These are phyloP conservation scores for Candida stauntonica DNA, from an alignment of 805 yeast species.

Conservation along the genomic window DNA sequence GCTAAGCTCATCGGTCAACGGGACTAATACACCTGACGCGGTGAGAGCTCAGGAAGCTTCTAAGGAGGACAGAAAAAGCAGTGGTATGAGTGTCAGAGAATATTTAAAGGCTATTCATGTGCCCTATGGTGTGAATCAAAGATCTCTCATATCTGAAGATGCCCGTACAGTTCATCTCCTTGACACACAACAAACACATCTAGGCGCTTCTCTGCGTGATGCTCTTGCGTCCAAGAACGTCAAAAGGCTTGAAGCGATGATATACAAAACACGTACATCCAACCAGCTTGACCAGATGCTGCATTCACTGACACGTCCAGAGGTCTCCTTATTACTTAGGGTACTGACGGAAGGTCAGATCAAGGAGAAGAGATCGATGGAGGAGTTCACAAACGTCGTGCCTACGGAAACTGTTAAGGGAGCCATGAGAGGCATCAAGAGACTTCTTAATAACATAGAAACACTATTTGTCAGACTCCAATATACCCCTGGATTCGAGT, in stretches of 20 bases:
- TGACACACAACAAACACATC: too few relatives aligned
- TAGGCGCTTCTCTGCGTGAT: too few relatives aligned
- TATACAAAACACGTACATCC: conserved; percentile 1
- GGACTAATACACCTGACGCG: not conserved
- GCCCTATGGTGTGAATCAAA: too few relatives aligned
- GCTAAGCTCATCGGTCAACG: not conserved
- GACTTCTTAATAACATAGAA: not conserved
- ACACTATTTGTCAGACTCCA: conserved; percentile 4
- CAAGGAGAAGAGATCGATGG: not conserved
- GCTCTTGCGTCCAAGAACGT: too few relatives aligned
- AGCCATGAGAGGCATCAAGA: not conserved
- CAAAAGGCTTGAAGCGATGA: conserved; percentile 5
- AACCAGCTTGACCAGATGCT: conserved; percentile 4
- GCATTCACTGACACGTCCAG: conserved; percentile 9
- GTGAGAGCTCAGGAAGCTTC: too few relatives aligned
- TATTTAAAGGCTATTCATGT: too few relatives aligned
- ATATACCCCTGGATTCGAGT: conserved; percentile 3
- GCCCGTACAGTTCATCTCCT: too few relatives aligned
- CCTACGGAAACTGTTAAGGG: conserved; percentile 1
- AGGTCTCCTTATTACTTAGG: conserved; percentile 12
- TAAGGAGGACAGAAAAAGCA: too few relatives aligned
- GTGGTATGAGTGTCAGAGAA: too few relatives aligned
- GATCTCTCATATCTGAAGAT: too few relatives aligned
- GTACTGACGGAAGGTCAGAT: conserved; percentile 5
- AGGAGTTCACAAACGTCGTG: conserved; percentile 4